phyloP scores from a whole-genome alignment of 345 rosid species.

The Arabidopsis thaliana region DNA sequence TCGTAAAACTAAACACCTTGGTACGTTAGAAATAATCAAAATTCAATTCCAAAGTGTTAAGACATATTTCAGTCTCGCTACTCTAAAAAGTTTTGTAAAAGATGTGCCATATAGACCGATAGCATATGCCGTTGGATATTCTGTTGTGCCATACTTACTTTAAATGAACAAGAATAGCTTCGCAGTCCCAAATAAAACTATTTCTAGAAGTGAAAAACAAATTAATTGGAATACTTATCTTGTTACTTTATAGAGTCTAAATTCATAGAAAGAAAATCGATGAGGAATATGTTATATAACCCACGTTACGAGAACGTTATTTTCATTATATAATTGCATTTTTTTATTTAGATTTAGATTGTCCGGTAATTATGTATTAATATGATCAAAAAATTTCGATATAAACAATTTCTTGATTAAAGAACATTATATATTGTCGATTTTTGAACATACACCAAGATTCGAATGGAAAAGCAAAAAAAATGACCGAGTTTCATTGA shows the following conservation, averaged over 20 bases:
- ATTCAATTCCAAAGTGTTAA: not conserved
- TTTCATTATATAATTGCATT: not conserved
- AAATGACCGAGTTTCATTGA: not conserved
- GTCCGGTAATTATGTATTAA: not conserved
- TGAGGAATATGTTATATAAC: conserved; percentile 19
- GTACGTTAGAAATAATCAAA: not conserved
- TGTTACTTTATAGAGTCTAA: conserved; percentile 31
- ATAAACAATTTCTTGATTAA: not conserved
- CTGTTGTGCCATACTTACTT: conserved; percentile 40
- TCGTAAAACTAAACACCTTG: not conserved
- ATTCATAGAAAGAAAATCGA: conserved; percentile 11
- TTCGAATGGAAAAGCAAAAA: not conserved
- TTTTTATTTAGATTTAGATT: not conserved
- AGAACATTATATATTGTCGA: not conserved
- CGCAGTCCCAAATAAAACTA: conserved; percentile 18
- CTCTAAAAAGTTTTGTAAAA: too few relatives aligned
- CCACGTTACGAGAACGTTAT: conserved; percentile 13
- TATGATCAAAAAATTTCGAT: not conserved
- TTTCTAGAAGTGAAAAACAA: conserved; percentile 7
- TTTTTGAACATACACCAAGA: not conserved
- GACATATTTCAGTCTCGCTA: not conserved
- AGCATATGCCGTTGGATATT: conserved; percentile 71
- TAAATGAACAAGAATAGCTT: conserved; percentile 36
- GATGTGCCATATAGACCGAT: not conserved
- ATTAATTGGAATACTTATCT: conserved; percentile 23